These are phyloP conservation scores for Cryptomeria japonica DNA, from an alignment of 75 land plant genomes.

Conservation along the genomic window DNA sequence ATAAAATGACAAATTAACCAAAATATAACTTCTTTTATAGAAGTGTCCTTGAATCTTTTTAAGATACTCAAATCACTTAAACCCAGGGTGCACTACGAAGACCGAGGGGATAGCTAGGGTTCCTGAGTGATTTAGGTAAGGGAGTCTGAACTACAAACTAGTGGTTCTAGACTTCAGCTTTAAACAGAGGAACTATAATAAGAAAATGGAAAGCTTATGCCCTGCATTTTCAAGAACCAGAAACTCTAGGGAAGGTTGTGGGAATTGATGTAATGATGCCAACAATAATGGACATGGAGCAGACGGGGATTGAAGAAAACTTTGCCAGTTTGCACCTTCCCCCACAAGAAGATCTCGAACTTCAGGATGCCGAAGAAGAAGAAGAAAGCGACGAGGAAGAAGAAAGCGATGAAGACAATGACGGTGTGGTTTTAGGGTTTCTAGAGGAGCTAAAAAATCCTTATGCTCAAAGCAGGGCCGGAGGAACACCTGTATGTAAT, in stretches of 20 bases:
- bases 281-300: not conserved
- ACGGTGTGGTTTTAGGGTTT: conserved; percentile 54
- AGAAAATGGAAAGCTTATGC: no score
- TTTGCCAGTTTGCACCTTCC: not conserved
- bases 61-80: no score
- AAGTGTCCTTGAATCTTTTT: no score
- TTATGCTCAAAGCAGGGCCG: conserved; percentile 72
- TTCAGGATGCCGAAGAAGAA: conserved; percentile 9
- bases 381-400: conserved; percentile 51
- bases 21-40: no score
- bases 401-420: conserved; percentile 35
- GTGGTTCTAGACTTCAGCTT: no score
- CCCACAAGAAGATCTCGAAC: conserved; percentile 9
- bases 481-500: conserved; percentile 62
- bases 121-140: no score
- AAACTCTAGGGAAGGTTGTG: not conserved
- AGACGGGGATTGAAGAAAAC: not conserved
- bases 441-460: conserved; percentile 53
- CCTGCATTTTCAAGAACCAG: not conserved
- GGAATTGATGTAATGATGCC: not conserved
- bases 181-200: no score
- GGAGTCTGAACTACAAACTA: no score
- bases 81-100: no score
- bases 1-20: no score
- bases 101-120: no score